These are phyloP conservation scores for Ettlia oleoabundans DNA, from an alignment of 139 green algal species.

Conservation along the genomic window DNA sequence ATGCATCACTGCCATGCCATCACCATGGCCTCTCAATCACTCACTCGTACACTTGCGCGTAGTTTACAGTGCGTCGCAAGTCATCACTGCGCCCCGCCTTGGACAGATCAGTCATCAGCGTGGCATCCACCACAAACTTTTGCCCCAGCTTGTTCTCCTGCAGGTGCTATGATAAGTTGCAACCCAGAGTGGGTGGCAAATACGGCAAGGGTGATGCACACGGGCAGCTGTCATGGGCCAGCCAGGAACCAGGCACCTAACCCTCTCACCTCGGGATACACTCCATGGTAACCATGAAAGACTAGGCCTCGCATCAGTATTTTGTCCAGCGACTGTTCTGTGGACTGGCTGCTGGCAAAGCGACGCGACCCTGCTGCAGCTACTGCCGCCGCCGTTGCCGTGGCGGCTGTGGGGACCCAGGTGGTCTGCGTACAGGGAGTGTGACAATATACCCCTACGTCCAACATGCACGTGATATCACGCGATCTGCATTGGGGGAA, in stretches of 20 bases:
- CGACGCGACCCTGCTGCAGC: background rate
- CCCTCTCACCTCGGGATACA: conserved; percentile 18
- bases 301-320: conserved; percentile 52
- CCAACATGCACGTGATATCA: background rate
- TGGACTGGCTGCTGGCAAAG: background rate
- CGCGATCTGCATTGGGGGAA: no score
- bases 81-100: conserved; percentile 55
- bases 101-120: conserved; percentile 43
- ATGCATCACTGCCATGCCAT: no score
- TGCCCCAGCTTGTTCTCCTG: conserved; percentile 70
- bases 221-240: no score
- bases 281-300: conserved; percentile 64
- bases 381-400: background rate
- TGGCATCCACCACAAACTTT: conserved; percentile 71
- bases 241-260: background rate
- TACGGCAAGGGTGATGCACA: background rate
- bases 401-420: background rate
- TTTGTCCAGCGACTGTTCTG: conserved; percentile 29
- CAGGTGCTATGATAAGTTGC: background rate
- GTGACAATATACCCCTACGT: background rate
- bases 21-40: no score
- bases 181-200: background rate
- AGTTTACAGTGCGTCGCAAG: conserved; percentile 62
- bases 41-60: conserved; percentile 59
- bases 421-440: no score